Evolutionary conservation across 2,329 filamentous ascomycete genomes (phyloP), one percentile per base, ranked within the genome.

Genomic region (Phyllosticta capitalensis): DNA sequence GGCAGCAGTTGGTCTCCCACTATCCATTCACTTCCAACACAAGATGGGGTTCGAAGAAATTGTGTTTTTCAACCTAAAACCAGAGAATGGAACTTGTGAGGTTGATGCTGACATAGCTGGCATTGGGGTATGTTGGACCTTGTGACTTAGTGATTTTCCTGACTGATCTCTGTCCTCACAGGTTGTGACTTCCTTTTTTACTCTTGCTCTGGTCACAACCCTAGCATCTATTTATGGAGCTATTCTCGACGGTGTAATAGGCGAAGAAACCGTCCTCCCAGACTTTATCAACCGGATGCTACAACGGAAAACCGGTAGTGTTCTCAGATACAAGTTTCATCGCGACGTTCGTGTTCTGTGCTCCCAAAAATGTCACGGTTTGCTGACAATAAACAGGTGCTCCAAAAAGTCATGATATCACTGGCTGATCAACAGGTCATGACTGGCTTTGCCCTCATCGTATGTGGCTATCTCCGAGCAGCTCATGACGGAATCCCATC

Each of bases 361-460:
- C 38, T n/a, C 7, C 17, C 14, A 45, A 6, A 6, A 38, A 45
- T n/a, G n/a, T 19, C 17, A n/a, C 17, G 17, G 14, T 5, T 45
- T n/a, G 38, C 17, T 45, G 4, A 45, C n/a, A n/a, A n/a, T 14
- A 19, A 1, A 7, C 14, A 45, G 38, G 38, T 45, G 33, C 61
- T 71, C 1, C 68, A 69, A 60, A 67, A 68, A 1, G 63, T 71
- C 19, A 67, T 70, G 24, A 68, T 71, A 38, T 66, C 67, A 1
- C 58, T 70, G 12, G 69, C 68, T 1, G 67, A 70, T 54, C 68
- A 71, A 58, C 68, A 71, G 57, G 63, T 71, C 24, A 64, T 70
- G 14, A 71, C 69, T 1, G 68, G 69, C 1, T 71, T 67, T 48
- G 68, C 67, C 5, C 66, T 71, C 6, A 9, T 58, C 19, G 60